Evolutionary conservation across 2,329 filamentous ascomycete genomes (phyloP), one percentile per base, ranked within the genome.

Genomic region (Sporothrix curviconia): DNA sequence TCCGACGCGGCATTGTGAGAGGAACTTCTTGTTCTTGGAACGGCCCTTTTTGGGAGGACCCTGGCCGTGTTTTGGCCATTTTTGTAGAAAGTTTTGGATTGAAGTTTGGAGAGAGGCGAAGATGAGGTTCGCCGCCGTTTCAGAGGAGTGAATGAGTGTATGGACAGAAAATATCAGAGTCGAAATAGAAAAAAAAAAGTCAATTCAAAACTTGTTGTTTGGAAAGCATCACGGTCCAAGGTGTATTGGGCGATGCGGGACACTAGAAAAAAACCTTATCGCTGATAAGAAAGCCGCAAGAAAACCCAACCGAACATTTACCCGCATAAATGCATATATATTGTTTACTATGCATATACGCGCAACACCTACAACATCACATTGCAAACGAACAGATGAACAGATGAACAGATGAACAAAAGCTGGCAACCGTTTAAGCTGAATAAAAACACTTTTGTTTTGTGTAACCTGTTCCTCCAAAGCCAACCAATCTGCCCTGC

Each of bases 61-160:
- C 55, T 3, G 62, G 62, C 50, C 62, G 56, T 39, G 59, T 62
- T 37, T 63, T 63, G 40, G 60, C 62, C 62, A 63, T 63, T 50
- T 19, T 28, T 56, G 39, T 42, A n/a, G 11, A 30, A 7, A 7
- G 19, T n/a, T n/a, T n/a, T n/a, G n/a, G n/a, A n/a, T n/a, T n/a
- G n/a, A n/a, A n/a, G n/a, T n/a, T n/a, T n/a, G n/a, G n/a, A n/a
- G n/a, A n/a, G n/a, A n/a, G n/a, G n/a, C n/a, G n/a, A n/a, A n/a
- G n/a, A n/a, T n/a, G n/a, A n/a, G n/a, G n/a, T n/a, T n/a, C n/a
- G n/a, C n/a, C n/a, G n/a, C n/a, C n/a, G n/a, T n/a, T n/a, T n/a
- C n/a, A n/a, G n/a, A n/a, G n/a, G n/a, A n/a, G n/a, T n/a, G n/a
- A 37, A 0, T 14, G 52, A 3, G 11, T 25, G 4, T 11, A 32